Evolutionary conservation across 441 rosid genomes (phyloP).

Genomic region (Jatropha podagrica): DNA sequence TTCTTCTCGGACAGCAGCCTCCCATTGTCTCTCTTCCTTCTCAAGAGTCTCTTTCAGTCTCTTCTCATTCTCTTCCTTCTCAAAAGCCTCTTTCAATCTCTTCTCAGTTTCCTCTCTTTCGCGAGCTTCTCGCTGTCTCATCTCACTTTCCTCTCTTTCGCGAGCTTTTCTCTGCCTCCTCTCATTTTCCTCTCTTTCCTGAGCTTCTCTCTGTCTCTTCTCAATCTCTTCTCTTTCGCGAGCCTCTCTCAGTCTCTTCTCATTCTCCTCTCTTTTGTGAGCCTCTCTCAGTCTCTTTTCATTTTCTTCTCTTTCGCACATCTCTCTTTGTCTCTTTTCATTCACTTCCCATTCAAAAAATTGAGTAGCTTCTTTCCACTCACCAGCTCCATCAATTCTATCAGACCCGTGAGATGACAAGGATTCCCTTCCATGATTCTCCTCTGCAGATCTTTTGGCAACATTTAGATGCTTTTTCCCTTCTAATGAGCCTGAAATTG

Average conservation of each 20-base stretch:
- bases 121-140: conserved; percentile 19
- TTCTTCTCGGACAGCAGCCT: conserved; percentile 37
- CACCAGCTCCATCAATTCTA: conserved; percentile 49
- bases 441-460: conserved; percentile 34
- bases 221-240: conserved; percentile 42
- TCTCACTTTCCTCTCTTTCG: conserved; percentile 38
- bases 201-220: conserved; percentile 33
- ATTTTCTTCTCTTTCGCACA: conserved; percentile 22
- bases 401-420: conserved; percentile 45
- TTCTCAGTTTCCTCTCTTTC: conserved; percentile 27
- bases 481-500: conserved; percentile 31
- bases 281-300: conserved; percentile 38
- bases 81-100: conserved; percentile 31
- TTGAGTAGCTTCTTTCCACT: conserved; percentile 74
- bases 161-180: conserved; percentile 29
- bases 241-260: conserved; percentile 32
- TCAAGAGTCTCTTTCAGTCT: conserved; percentile 36
- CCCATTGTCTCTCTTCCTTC: conserved; percentile 40
- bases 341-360: conserved; percentile 53
- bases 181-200: conserved; percentile 44
- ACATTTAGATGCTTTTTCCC: conserved; percentile 25
- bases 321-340: conserved; percentile 23
- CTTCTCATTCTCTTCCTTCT: conserved; percentile 40
- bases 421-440: conserved; percentile 43
- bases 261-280: conserved; percentile 37